Evolutionary conservation across 768 basidiomycete species (phyloP).

Genomic region (Boletus insuetus): DNA sequence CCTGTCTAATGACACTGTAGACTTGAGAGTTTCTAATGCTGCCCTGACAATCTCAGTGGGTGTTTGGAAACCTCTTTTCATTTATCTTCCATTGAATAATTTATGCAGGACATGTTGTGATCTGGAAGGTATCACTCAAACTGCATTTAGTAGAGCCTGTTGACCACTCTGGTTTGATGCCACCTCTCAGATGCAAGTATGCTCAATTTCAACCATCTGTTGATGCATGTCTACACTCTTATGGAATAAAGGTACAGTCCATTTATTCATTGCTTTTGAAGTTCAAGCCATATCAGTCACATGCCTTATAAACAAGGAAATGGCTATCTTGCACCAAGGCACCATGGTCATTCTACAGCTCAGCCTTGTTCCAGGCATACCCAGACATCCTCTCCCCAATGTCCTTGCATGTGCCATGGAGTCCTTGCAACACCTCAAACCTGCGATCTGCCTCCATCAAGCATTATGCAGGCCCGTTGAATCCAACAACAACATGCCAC

Average conservation of each 20-base stretch:
- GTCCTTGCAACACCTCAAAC: constrained; percentile 32
- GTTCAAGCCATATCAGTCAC: no score
- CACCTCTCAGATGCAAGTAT: constrained; percentile 46
- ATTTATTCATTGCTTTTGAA: no score
- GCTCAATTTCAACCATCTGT: constrained; percentile 37
- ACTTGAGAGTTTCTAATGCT: constrained; percentile 17
- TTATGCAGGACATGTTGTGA: constrained; percentile 10
- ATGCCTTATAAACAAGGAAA: no score
- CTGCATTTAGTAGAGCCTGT: constrained; percentile 69
- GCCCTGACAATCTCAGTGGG: constrained; percentile 41
- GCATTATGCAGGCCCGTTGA: background rate
- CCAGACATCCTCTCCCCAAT: constrained; percentile 23
- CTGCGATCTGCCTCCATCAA: constrained; percentile 2
- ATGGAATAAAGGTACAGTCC: no score
- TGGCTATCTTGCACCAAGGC: constrained; percentile 17
- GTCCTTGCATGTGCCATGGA: constrained; percentile 32
- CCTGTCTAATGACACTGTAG: constrained; percentile 36
- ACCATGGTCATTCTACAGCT: constrained; percentile 37
- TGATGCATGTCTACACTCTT: no score
- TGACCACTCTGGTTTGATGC: constrained; percentile 61
- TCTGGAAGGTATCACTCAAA: constrained; percentile 32
- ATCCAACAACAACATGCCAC: background rate
- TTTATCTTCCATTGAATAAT: background rate
- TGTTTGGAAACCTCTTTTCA: background rate
- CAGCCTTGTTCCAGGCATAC: constrained; percentile 31